Base-by-base conservation (phyloP, 768 basidiomycete genomes). In the Lactarius sp. region DNA sequence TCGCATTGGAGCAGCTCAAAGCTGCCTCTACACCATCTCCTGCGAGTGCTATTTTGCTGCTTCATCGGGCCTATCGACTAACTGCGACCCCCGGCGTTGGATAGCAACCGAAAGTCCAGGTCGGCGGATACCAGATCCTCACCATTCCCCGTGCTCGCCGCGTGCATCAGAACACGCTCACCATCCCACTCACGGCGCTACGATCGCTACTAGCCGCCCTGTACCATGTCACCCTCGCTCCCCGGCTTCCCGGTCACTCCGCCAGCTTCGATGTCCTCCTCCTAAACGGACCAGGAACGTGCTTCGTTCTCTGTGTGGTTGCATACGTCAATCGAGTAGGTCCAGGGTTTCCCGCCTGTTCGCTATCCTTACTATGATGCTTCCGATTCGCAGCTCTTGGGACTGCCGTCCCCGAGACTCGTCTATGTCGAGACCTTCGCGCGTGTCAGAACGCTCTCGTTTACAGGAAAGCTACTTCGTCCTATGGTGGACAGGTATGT, bases 401-500 rank as follows among this genome's bases (percentile, higher is more conserved):
- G 88, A 33, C 73, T 94, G 41, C 77, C 79, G 22, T 81, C 86
- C 1, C 89, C 96, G 6, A 78, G 75, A 46, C 73, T 92, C 34
- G 82, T 99, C 56, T 99, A 97, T 72, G 80, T 98, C 46, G 97
- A 98, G 74, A 94, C 93, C 0, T 97, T 96, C 73, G 94, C 96
- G 8, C 87, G 96, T 6, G 93, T 95, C 2, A 78, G 76, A 20
- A 80, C 81, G 1, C 79, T 98, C 31, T 96, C 92, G 14, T 78
- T 95, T 22, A 94, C 93, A 31, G 96, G 88, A 31, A 92, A 82
- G 69, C 77, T 98, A 41, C 79, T 98, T 33, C 81, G 84, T 52
- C 83, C 83, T n/a, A 76, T 96, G 36, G 94, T 90, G 6, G 94
- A 98, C 72, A 81, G 85, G 91, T 85, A 68, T 66, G 55, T 60